A percentile compares a stretch with the other conserved stretches of the same genome.
Evolutionary conservation across 169 alveolate genomes (phyloP).

Genomic region (Theileria sp.): DNA sequence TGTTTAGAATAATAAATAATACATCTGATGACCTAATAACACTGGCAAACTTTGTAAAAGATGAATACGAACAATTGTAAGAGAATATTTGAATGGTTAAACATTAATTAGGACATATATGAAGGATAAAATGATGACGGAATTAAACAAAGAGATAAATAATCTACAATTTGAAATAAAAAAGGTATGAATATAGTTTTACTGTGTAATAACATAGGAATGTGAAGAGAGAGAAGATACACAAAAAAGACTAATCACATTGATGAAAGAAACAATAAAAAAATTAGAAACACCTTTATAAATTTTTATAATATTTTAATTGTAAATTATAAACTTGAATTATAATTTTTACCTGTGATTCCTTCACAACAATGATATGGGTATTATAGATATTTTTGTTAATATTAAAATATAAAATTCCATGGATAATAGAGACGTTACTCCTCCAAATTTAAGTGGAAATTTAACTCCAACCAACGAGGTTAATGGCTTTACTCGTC

Average conservation of each 20-base stretch:
- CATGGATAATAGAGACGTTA: background rate
- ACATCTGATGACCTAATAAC: conserved; percentile 52
- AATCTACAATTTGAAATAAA: conserved; percentile 25
- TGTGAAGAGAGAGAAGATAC: conserved; percentile 60
- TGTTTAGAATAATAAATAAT: conserved; percentile 30
- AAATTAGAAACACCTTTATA: conserved; percentile 58
- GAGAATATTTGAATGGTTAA: background rate
- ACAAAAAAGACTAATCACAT: conserved; percentile 34
- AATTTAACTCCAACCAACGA: background rate
- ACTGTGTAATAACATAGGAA: conserved; percentile 34
- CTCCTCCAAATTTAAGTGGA: background rate
- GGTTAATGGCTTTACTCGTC: background rate
- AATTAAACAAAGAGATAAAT: conserved; percentile 25
- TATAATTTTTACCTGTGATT: background rate
- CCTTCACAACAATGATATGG: background rate
- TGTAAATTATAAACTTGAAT: background rate
- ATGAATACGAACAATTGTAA: conserved; percentile 44
- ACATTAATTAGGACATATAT: conserved; percentile 21
- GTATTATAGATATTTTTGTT: background rate
- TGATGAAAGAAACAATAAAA: conserved; percentile 66
- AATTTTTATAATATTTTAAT: conserved; percentile 5
- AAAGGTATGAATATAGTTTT: conserved; percentile 24
- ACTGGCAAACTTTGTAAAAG: conserved; percentile 55
- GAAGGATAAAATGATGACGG: conserved; percentile 27
- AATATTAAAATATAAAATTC: background rate